Base-by-base conservation (phyloP, 495 filamentous ascomycete genomes). In the Amorphotheca resinae region DNA sequence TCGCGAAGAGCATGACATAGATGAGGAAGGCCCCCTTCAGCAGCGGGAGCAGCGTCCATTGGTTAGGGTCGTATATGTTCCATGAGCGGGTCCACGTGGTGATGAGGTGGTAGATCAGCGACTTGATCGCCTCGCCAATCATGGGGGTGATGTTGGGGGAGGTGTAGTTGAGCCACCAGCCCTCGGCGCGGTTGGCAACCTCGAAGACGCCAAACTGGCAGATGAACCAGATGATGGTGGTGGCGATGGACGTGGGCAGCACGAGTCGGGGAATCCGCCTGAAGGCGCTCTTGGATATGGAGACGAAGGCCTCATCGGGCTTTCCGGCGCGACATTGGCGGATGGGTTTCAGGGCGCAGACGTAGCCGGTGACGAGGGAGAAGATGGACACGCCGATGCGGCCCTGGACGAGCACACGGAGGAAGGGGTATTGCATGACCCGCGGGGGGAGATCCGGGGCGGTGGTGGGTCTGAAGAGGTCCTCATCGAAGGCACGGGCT, bases 341-440 rank as follows among this genome's bases (percentile, higher is more conserved):
- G 31, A 82, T 57, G 1, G 78, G 76, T 55, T 80, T 80, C 31
- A 82, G 56, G 5, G 77, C 74, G 54, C 76, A 79, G 18, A 82
- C 77, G 49, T 79, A 82, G 38, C 77, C 78, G 14, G 78, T 78
- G 31, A 82, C 65, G 45, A 82, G 70, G 38, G 72, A 66, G 63
- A 82, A 82, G 41, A 79, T 74, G 22, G 76, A 70, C 15, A 82
- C 76, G 38, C 78, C 76, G 22, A 79, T 65, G 40, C 73, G 70
- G 33, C 75, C 78, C 56, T 81, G 77, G 57, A 72, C 68, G 33
- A 75, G 66, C 34, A 80, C 69, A 26, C 78, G 75, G 9, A 81
- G 50, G 36, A 77, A 62, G 8, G 77, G 76, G 44, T 65, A 63
- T 54, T 82, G 77, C 14, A 81, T 61, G 9, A 77, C 44, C 22